Evolutionary conservation across 2,329 filamentous ascomycete genomes (phyloP).

Genomic region (Trichoderma sp.): DNA sequence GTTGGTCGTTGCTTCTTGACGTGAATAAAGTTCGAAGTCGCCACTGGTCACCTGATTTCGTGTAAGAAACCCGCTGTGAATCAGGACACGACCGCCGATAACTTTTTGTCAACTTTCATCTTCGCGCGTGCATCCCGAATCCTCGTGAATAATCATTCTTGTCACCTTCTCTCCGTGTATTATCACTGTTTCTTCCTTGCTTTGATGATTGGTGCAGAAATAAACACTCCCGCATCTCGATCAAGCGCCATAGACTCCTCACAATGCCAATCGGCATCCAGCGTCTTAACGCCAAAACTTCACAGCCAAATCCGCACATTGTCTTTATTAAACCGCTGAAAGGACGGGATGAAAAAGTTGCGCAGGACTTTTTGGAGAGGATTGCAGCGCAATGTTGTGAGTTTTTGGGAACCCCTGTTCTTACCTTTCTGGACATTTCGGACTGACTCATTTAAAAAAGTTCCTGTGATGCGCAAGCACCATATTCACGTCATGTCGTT

Average conservation of each 20-base stretch:
- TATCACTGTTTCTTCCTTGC: not conserved
- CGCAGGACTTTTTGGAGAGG: slow-evolving; percentile 71
- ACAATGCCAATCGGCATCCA: slow-evolving; percentile 76
- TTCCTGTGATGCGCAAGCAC: slow-evolving; percentile 69
- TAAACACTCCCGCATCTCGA: not conserved
- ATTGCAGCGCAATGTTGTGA: slow-evolving; percentile 78
- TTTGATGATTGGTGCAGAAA: not conserved
- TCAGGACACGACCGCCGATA: not conserved
- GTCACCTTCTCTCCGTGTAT: not conserved
- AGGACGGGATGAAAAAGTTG: slow-evolving; percentile 61
- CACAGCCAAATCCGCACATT: slow-evolving; percentile 75
- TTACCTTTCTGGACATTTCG: not conserved
- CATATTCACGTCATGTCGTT: slow-evolving; percentile 67
- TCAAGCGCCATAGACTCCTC: not conserved
- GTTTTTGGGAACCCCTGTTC: slow-evolving; percentile 26
- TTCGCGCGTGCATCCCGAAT: not conserved
- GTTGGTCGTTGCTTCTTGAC: not conserved
- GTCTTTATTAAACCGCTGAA: slow-evolving; percentile 82
- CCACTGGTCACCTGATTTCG: slow-evolving; percentile 28
- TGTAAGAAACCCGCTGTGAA: slow-evolving; percentile 13
- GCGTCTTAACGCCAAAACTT: slow-evolving; percentile 72
- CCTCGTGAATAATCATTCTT: not conserved
- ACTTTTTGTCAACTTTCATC: not conserved
- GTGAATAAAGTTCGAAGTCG: not conserved
- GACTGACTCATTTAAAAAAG: slow-evolving; percentile 35